Conservation (phyloP, 129 eudicot species). For the Artemisia tridentata region DNA sequence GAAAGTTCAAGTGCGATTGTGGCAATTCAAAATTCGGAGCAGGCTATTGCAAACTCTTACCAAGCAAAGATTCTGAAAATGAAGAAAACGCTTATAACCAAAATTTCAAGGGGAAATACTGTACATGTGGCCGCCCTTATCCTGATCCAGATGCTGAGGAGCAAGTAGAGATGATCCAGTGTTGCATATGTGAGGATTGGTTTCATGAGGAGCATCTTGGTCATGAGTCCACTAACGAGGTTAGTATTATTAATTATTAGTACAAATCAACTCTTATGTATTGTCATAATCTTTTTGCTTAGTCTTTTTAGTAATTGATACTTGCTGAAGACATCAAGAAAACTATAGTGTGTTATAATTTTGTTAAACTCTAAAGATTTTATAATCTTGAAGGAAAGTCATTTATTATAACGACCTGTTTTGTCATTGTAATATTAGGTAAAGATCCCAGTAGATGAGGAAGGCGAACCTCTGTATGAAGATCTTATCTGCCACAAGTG, state of each 20-base stretch:
- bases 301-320: neutral
- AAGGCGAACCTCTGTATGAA: constrained; percentile 84
- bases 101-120: constrained; percentile 84
- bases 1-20: constrained; percentile 96
- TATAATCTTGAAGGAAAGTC: too few species aligned
- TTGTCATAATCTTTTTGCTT: neutral
- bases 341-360: neutral
- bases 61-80: constrained; percentile 84
- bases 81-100: constrained; percentile 77
- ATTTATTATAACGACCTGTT: neutral
- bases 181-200: constrained; percentile 97
- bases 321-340: neutral
- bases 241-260: constrained; percentile 25
- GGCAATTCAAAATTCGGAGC: constrained; percentile 95
- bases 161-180: constrained; percentile 92
- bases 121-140: constrained; percentile 88
- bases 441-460: constrained; percentile 84
- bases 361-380: too few species aligned
- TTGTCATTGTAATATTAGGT: constrained; percentile 3
- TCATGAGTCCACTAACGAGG: constrained; percentile 56
- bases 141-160: constrained; percentile 90
- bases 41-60: constrained; percentile 73
- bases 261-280: neutral
- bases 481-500: constrained; percentile 86
- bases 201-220: constrained; percentile 94